Evolutionary conservation across 306 rosid species (phyloP).

Genomic region (Biancaea sappan): DNA sequence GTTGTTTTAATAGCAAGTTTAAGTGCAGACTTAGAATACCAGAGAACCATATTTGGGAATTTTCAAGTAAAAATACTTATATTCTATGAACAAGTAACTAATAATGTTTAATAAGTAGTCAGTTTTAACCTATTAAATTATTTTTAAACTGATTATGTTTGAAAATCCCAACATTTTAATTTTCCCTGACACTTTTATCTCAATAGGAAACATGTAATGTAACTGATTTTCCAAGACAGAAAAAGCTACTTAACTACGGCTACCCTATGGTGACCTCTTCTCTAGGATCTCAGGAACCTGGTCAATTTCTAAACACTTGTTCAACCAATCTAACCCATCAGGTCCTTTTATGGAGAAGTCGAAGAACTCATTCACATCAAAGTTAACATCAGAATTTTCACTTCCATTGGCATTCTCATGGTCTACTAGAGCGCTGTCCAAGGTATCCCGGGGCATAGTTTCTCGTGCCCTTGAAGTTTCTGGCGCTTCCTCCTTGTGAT

Average conservation of each 20-base stretch:
- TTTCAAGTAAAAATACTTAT: no score
- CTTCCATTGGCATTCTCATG: background rate
- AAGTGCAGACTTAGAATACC: no score
- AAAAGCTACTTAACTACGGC: background rate
- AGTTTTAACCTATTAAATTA: background rate
- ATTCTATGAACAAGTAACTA: background rate
- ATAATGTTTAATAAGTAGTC: background rate
- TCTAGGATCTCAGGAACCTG: background rate
- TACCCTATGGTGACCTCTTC: conserved; percentile 1
- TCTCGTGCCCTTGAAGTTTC: conserved; percentile 29
- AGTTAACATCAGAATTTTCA: conserved; percentile 22
- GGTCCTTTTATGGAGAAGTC: conserved; percentile 42
- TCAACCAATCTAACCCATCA: conserved; percentile 46
- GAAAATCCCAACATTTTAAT: background rate
- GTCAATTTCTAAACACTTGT: conserved; percentile 45
- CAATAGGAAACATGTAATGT: background rate
- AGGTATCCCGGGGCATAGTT: background rate
- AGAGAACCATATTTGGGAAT: no score
- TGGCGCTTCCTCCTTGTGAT: conserved; percentile 21
- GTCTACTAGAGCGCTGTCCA: conserved; percentile 18
- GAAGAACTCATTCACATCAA: conserved; percentile 52
- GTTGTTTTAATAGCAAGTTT: no score
- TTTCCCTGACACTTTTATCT: background rate
- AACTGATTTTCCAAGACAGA: background rate
- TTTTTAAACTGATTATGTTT: background rate